These are phyloP conservation scores for Westerdykella ornata DNA, from an alignment of 2,329 filamentous ascomycete species.

Conservation along the genomic window DNA sequence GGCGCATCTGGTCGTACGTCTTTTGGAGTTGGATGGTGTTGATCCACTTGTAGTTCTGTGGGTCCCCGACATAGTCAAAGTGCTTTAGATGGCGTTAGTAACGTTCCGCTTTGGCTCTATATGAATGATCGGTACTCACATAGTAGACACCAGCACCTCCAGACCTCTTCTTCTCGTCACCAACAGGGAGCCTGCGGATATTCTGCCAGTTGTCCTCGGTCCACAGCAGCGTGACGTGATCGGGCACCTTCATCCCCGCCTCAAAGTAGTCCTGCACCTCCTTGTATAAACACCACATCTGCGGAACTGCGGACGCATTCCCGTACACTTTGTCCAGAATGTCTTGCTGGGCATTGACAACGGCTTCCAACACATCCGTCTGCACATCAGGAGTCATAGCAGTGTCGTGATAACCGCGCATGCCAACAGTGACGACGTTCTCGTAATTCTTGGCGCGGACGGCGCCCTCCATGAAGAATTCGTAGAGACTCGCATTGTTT, in stretches of 20 bases:
- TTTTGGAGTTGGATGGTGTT: conserved; percentile 58
- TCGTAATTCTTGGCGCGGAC: conserved; percentile 60
- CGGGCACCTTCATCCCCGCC: conserved; percentile 55
- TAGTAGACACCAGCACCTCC: conserved; percentile 63
- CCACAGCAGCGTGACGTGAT: conserved; percentile 62
- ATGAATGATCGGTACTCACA: too few relatives aligned
- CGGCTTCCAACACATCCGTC: conserved; percentile 52
- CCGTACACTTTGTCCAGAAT: conserved; percentile 54
- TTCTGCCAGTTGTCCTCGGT: conserved; percentile 66
- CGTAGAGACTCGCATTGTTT: conserved; percentile 61
- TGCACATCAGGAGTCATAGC: conserved; percentile 54
- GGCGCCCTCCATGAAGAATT: conserved; percentile 63
- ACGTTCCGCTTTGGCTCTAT: too few relatives aligned
- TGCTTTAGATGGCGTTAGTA: conserved; percentile 40
- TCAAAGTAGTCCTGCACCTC: conserved; percentile 66
- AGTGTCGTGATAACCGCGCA: conserved; percentile 64
- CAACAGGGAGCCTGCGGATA: conserved; percentile 54
- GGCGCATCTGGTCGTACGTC: conserved; percentile 58
- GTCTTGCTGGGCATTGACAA: conserved; percentile 55
- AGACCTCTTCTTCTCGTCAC: conserved; percentile 52
- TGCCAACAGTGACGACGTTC: conserved; percentile 58
- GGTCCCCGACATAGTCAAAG: conserved; percentile 56
- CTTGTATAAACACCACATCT: conserved; percentile 69
- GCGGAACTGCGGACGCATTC: conserved; percentile 51
- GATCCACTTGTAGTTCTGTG: conserved; percentile 51